Conservation (phyloP, 805 yeast species). For the Yamadazyma phyllophila region DNA sequence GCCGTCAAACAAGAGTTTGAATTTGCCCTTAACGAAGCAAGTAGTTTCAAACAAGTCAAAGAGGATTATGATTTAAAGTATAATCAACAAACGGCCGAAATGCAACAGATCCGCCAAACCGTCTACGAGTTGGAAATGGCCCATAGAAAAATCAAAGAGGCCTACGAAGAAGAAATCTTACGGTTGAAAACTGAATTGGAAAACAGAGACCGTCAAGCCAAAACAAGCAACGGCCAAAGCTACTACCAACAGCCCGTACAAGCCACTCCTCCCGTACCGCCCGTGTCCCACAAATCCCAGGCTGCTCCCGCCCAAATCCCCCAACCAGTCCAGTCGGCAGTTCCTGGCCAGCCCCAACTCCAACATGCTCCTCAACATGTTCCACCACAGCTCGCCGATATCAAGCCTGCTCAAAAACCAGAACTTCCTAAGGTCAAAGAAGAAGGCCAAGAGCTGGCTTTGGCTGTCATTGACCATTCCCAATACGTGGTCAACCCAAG, state of each 20-base stretch:
- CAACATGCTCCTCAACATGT: constrained; percentile 1
- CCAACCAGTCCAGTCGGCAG: constrained; percentile 4
- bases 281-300: constrained; percentile 1
- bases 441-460: constrained; percentile 24
- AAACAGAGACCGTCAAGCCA: constrained; percentile 61
- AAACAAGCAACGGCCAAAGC: constrained; percentile 15
- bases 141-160: constrained; percentile 92
- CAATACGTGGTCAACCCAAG: constrained; percentile 43
- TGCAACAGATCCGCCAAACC: constrained; percentile 90
- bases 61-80: constrained; percentile 89
- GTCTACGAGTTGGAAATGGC: constrained; percentile 92
- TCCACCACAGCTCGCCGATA: constrained; percentile 9
- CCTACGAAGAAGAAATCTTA: constrained; percentile 89
- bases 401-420: constrained; percentile 9
- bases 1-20: constrained; percentile 92
- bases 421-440: constrained; percentile 12
- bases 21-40: constrained; percentile 78
- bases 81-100: constrained; percentile 87
- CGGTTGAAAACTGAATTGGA: constrained; percentile 85
- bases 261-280: constrained; percentile 13
- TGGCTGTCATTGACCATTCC: constrained; percentile 37
- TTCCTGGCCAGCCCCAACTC: background rate
- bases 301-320: constrained; percentile 8
- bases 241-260: constrained; percentile 15
- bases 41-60: constrained; percentile 81